phyloP scores from a whole-genome alignment of 768 basidiomycete genomes.

The Coprinopsis sp. region DNA sequence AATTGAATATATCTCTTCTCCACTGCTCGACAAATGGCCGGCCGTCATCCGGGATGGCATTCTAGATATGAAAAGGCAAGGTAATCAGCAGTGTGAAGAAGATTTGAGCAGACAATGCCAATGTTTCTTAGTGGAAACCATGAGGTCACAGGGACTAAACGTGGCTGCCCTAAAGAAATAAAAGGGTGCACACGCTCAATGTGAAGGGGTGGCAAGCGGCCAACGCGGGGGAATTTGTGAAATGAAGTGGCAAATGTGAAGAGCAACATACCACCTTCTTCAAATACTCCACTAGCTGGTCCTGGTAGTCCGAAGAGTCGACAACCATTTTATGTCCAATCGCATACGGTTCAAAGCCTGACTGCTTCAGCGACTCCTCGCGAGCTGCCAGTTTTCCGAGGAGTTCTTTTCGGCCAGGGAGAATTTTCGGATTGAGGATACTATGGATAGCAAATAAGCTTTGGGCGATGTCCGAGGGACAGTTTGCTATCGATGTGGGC shows the following conservation, averaged over 20 bases:
- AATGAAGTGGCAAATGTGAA: too few relatives aligned
- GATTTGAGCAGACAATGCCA: too few relatives aligned
- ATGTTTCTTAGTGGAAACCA: too few relatives aligned
- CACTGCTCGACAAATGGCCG: slow-evolving; percentile 46
- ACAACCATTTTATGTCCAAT: slow-evolving; percentile 43
- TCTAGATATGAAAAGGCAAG: slow-evolving; percentile 17
- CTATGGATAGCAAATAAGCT: slow-evolving; percentile 41
- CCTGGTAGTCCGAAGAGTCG: slow-evolving; percentile 35
- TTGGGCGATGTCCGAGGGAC: slow-evolving; percentile 47
- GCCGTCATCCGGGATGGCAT: slow-evolving; percentile 38
- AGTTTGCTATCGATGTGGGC: slow-evolving; percentile 43
- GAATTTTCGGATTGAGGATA: slow-evolving; percentile 36
- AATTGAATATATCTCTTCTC: slow-evolving; percentile 33
- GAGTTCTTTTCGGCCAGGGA: slow-evolving; percentile 36
- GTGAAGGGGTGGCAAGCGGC: background rate
- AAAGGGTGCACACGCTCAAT: background rate
- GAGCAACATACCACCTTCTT: slow-evolving; percentile 23
- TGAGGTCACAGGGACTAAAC: too few relatives aligned
- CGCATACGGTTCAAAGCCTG: slow-evolving; percentile 45
- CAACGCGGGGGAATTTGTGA: background rate
- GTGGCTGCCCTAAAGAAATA: too few relatives aligned
- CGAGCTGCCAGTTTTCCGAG: slow-evolving; percentile 34
- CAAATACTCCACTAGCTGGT: slow-evolving; percentile 31
- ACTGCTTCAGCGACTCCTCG: slow-evolving; percentile 36
- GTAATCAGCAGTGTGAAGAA: too few relatives aligned